Base-by-base conservation (phyloP, 139 green algal genomes). In the Volvox reticuliferus region DNA sequence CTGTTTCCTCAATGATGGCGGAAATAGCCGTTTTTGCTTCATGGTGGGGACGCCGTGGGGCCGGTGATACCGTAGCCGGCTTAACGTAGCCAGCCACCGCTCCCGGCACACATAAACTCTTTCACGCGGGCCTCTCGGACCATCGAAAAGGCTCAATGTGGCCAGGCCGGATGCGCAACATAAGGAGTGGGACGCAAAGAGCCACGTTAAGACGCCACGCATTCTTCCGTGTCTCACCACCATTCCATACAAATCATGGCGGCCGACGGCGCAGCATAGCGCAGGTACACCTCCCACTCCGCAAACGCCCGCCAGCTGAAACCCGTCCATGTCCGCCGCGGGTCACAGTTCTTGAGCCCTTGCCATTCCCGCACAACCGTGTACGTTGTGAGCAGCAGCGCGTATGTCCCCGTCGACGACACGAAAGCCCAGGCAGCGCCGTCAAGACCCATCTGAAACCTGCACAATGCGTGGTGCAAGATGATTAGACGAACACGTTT, bases 371-470 rank as follows among this genome's bases (percentile, higher is more conserved):
- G 50, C 79, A 61, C 79, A 2, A 22, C 55, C 1, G 79, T 91
- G 86, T 91, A 91, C 18, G 0, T 17, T 19, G 71, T 12, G 69
- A 93, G 79, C 44, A 91, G 91, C 0, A 68, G 9, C 19, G 91
- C 65, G 68, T 91, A 89, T 63, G 91, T 91, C 24, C 32, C 68
- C 12, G 88, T 91, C 68, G 91, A 91, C 28, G 84, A 55, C 22
- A 95, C 76, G 69, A 95, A 93, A 0, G 96, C 96, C 62, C 91
- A 30, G 20, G 95, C 96, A 17, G 96, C 96, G n/a, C 96, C 96
- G 44, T 96, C 93, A 30, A 98, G 80, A 19, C 96, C 96, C 89
- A 91, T 55, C 2, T 62, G 19, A 14, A 77, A 55, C 79, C 86
- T 93, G 91, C 44, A 55, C 44, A 5, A 55, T 9, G 44, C 5